phyloP scores from a whole-genome alignment of 352 stramenopile genomes.

The Phytophthora lateralis region DNA sequence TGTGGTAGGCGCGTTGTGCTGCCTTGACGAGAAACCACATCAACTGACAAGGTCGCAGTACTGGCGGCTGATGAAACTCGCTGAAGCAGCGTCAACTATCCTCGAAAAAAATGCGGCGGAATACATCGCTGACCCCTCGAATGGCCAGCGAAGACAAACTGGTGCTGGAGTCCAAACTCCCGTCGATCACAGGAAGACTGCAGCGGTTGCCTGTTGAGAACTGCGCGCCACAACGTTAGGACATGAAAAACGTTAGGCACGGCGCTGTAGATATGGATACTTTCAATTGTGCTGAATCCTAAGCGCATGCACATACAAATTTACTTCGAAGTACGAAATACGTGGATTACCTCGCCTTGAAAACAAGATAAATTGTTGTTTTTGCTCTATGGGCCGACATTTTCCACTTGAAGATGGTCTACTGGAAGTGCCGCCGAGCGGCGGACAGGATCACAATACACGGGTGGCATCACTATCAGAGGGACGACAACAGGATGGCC shows the following conservation, averaged over 20 bases:
- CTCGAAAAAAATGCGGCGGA: slow-evolving; percentile 29
- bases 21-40: slow-evolving; percentile 34
- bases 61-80: slow-evolving; percentile 40
- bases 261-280: not conserved
- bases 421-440: too few relatives aligned
- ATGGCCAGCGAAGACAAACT: not conserved
- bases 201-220: slow-evolving; percentile 16
- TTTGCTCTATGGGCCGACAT: too few relatives aligned
- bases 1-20: slow-evolving; percentile 41
- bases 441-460: too few relatives aligned
- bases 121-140: slow-evolving; percentile 7
- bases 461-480: too few relatives aligned
- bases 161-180: not conserved
- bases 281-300: too few relatives aligned
- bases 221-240: not conserved
- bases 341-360: too few relatives aligned
- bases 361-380: too few relatives aligned
- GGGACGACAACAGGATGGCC: too few relatives aligned
- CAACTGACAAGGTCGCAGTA: slow-evolving; percentile 45
- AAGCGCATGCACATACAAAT: too few relatives aligned
- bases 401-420: too few relatives aligned
- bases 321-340: too few relatives aligned
- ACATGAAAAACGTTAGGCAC: not conserved
- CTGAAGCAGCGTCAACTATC: slow-evolving; percentile 32
- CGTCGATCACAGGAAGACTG: not conserved